Evolutionary conservation across 176 grass and related monocot genomes (phyloP).

Genomic region (Aegilops longissima): DNA sequence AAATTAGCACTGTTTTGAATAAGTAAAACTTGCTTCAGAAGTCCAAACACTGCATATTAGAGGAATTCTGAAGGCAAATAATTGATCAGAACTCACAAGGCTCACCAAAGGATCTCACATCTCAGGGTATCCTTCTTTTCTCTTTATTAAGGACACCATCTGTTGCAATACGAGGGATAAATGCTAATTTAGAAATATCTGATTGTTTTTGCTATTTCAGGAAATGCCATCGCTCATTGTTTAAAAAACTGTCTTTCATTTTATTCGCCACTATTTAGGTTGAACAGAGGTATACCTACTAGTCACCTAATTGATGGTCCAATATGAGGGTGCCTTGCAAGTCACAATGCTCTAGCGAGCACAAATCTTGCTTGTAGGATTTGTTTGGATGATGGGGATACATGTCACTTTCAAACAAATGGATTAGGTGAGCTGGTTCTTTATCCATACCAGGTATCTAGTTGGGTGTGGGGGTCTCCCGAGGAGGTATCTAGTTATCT

Average conservation of each 20-base stretch:
- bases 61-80: not conserved
- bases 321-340: conserved; percentile 40
- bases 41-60: conserved; percentile 3
- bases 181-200: not conserved
- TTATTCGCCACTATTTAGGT: not conserved
- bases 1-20: not conserved
- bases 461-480: not conserved
- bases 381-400: conserved; percentile 25
- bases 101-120: not conserved
- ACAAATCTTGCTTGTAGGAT: conserved; percentile 15
- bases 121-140: not conserved
- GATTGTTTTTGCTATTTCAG: not conserved
- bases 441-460: conserved; percentile 2
- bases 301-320: conserved; percentile 40
- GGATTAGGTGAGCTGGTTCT: conserved; percentile 20
- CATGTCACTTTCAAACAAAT: not conserved
- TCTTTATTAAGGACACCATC: not conserved
- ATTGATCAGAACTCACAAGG: conserved; percentile 14
- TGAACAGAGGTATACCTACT: conserved; percentile 1
- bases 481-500: not conserved
- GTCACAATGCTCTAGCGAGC: conserved; percentile 17
- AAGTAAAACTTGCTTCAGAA: conserved; percentile 4
- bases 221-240: not conserved
- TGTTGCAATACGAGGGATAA: not conserved
- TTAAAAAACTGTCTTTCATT: not conserved